Percentiles rank a stretch among this genome's conserved stretches.
Conservation (phyloP, 768 basidiomycete genomes). For the Podaxis mareebaensis region DNA sequence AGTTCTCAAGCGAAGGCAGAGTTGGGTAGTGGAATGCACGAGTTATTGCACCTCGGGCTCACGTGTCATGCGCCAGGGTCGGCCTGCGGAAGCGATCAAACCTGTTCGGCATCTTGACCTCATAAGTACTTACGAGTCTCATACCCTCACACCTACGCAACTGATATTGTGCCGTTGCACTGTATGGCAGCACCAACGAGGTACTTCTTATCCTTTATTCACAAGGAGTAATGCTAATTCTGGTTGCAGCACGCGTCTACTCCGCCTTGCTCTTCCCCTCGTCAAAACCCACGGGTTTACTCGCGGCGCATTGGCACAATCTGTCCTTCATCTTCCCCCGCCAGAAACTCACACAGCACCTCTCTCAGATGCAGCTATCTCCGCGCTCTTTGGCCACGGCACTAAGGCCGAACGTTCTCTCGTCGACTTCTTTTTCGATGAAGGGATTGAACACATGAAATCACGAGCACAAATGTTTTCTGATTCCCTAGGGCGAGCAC, state of each 20-base stretch:
- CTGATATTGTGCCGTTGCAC: too few species aligned
- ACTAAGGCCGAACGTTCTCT: constrained; percentile 65
- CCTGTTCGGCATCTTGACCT: too few species aligned
- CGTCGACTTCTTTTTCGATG: constrained; percentile 73
- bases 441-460: constrained; percentile 56
- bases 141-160: too few species aligned
- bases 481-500: constrained; percentile 17
- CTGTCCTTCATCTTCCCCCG: constrained; percentile 55
- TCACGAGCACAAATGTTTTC: constrained; percentile 11
- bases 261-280: constrained; percentile 65
- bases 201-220: not conserved
- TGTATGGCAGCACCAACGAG: not conserved
- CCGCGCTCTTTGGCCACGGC: constrained; percentile 72
- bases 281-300: constrained; percentile 74
- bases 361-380: constrained; percentile 69
- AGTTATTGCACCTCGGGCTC: too few species aligned
- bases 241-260: constrained; percentile 37
- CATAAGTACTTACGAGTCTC: too few species aligned
- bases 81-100: too few species aligned
- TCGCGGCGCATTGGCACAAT: constrained; percentile 63
- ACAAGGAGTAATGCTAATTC: not conserved
- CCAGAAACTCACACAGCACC: constrained; percentile 52
- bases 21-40: too few species aligned
- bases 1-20: too few species aligned
- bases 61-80: too few species aligned